Base-by-base conservation (phyloP, 805 yeast genomes). In the Priceomyces castillae region DNA sequence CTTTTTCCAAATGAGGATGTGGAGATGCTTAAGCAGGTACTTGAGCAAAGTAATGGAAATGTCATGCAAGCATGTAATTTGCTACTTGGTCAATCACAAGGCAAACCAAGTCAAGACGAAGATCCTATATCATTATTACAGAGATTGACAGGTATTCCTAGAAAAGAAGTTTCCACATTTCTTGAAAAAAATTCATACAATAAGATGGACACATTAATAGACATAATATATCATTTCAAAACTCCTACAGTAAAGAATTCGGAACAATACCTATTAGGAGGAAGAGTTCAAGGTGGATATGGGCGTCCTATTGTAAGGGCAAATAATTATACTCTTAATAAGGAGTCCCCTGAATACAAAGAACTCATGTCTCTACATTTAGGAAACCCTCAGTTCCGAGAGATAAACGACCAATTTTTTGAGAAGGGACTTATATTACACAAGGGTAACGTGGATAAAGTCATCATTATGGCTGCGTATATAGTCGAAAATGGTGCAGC, bases 1-100 rank as follows among this genome's bases (percentile, higher is more conserved):
- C 68, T 80, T 59, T 78, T 80, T 46, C 83, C 84, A 0, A 55
- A 68, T 12, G 46, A 65, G 2, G 64, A 67, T 2, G 33, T 55
- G 3, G 57, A 50, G 2, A 47, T 49, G 6, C 56, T 80, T 6
- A 48, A 59, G 2, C 46, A 53, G 1, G 58, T 59, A 3, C 59
- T 69, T 14, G 49, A 57, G 18, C 61, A 59, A 2, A 49, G 61
- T 30, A 47, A 61, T 4, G 62, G 65, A 1, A 61, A 72, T 44
- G 3, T 63, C 7, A 68, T 44, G 19, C 19, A 40, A 33, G 37
- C 48, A 47, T 43, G 26, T 46, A 51, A 28, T 19, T 37, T 16
- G n/a, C 36, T 51, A 19, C 31, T 51, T 18, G 31, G 19, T 11
- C 43, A 23, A 16, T 17, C 15, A n/a, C 26, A 23, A 14, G 28